These are phyloP conservation scores for Chytriomyces hyalinus DNA, from an alignment of 192 early-diverging fungal species.

Conservation along the genomic window DNA sequence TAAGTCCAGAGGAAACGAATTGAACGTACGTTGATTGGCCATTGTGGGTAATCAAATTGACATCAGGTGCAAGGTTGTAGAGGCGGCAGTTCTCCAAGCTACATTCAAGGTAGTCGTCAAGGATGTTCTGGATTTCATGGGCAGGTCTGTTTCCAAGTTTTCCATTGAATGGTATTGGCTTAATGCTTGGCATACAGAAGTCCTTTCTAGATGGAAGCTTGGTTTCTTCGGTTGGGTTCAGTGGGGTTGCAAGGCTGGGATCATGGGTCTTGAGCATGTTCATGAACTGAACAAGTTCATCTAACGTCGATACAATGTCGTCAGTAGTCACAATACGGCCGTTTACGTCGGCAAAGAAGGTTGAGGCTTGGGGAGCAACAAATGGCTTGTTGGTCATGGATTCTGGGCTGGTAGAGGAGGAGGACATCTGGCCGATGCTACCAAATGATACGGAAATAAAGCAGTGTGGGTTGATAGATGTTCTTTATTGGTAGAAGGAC, in stretches of 20 bases:
- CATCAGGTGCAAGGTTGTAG: neutral
- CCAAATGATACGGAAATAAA: no score
- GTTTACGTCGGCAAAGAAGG: no score
- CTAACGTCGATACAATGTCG: no score
- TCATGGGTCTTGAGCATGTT: neutral
- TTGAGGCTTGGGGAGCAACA: no score
- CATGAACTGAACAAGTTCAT: no score
- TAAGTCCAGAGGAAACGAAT: slow-evolving; percentile 7
- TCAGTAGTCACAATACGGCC: no score
- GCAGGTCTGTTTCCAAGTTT: neutral
- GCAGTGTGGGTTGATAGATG: no score
- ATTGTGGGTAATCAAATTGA: neutral
- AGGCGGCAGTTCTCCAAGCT: neutral
- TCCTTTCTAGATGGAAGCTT: neutral
- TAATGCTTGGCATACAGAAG: neutral
- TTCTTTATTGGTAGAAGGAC: no score
- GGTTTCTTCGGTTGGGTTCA: neutral
- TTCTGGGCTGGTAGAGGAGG: no score
- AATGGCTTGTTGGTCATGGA: no score
- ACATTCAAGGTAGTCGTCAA: neutral
- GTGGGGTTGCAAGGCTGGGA: neutral
- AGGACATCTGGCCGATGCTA: no score
- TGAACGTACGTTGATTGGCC: slow-evolving; percentile 2
- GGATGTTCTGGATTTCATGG: neutral
- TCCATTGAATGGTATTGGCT: neutral